Base-by-base conservation (phyloP, 1,284 basidiomycete genomes). In the Phylloporus sp. region DNA sequence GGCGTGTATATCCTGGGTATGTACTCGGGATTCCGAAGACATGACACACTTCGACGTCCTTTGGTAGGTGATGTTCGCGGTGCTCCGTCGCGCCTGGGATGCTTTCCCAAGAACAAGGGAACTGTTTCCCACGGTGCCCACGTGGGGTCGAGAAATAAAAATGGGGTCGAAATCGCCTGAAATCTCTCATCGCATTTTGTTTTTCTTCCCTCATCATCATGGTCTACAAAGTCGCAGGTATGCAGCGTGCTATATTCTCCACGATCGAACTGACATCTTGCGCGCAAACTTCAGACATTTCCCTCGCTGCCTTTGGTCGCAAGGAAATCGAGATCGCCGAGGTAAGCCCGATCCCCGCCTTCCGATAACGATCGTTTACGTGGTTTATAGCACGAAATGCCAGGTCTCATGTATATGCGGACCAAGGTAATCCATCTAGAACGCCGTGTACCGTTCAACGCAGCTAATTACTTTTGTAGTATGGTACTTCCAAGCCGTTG, bases 311-410 rank as follows among this genome's bases (percentile, higher is more conserved):
- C 67, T 96, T 95, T 79, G 94, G 95, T 81, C 95, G 96, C 83
- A 98, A 98, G 86, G 96, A 98, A 85, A 94, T 98, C 75, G 92
- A 97, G 85, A 95, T 98, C 80, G 96, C 96, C 70, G 96, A 98
- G 87, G 92, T 92, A 72, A 57, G 31, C 20, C n/a, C 17, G 8
- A 63, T 53, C 62, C 68, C 61, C 60, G 54, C 29, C 49, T 54
- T 50, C 49, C 67, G 49, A 65, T 69, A 64, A 66, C 68, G 40
- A 55, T 63, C 26, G 24, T 63, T 67, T 54, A 69, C 63, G 39
- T 60, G 39, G 61, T 58, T 61, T 61, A 42, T 70, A 94, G 90
- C 87, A 92, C 84, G 93, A 95, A 80, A 94, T 95, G 93, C 94
- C 94, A 61, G 95, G 93, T 77, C 91, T 98, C 79, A 95, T 98